Evolutionary conservation across 2,329 filamentous ascomycete species (phyloP), one percentile per base, ranked within the genome.

Genomic region (Akanthomyces muscarius): DNA sequence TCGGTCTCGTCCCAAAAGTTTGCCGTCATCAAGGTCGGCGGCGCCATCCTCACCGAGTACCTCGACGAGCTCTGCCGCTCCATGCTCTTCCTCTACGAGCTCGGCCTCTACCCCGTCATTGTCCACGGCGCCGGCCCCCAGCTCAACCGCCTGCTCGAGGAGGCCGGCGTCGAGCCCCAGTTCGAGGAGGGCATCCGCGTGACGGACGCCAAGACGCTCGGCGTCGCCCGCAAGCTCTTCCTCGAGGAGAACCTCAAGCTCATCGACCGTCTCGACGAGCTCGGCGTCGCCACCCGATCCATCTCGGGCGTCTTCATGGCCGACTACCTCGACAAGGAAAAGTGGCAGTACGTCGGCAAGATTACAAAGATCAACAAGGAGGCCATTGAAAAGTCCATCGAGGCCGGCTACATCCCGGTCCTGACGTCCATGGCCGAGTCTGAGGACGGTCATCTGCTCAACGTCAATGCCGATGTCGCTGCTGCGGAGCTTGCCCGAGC

Each of bases 1-100:
- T 97, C 93, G 41, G 93, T 97, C 66, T 95, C 92, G 51, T 96
- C 92, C 42, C 93, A 98, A 80, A 92, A 96, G 74, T 99, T 98
- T 76, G 94, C 93, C 68, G 94, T 99, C 55, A 96, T 99, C 78
- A 99, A 99, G 82, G 94, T 98, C 62, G 95, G 94, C 66, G 95
- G 94, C 66, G 95, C 94, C 66, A 97, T 98, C 71, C 85, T 99
- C 71, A 96, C 92, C 65, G 93, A 98, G 74, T 90, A 97, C 77
- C 84, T 98, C 62, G 90, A 97, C 75, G 92, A 93, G 71, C 86
- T 99, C 62, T 96, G 92, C 73, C 89, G 90, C 62, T 93, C 91
- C 56, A 83, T 98, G 64, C 89, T 92, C 33, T 96, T 98, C 78
- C 86, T 98, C 56, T 94, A 96, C 78, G 90, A 96, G 81, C 92